Base-by-base conservation (phyloP, 805 yeast genomes). In the Zygoascus biomembranicola region DNA sequence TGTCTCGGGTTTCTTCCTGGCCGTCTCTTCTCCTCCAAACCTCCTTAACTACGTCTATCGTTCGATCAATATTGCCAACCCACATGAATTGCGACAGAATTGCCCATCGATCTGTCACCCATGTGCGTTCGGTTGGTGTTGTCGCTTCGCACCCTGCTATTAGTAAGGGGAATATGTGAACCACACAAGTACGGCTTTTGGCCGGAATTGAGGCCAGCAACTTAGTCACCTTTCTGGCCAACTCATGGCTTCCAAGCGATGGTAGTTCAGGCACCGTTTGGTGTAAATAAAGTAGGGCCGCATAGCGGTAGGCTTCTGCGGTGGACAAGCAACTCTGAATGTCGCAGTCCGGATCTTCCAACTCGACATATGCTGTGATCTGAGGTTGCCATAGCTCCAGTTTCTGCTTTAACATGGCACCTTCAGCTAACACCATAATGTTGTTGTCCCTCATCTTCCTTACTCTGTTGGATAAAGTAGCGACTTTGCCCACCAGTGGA, bases 221-320 rank as follows among this genome's bases (percentile, higher is more conserved):
- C 69, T 80, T 76, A 60, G 83, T 69, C 2, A 83, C 78, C 58
- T 80, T 80, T 59, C 79, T 82, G 0, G 88, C 84, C 32, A 82
- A 63, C 50, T 73, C 77, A 53, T 76, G 80, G 1, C 84, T 76
- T 8, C 79, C 66, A 41, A 70, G 63, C 8, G 80, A 77, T 9
- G 85, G 85, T 16, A 82, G 74, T 57, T 83, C 86, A 0, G 89
- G 88, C 3, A 84, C 86, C 0, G 87, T 84, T 61, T 84, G 87
- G 63, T 82, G 86, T 32, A 84, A 66, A 61, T 80, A 82, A 19
- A 83, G 61, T 41, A 84, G 63, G 0, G 85, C 73, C 1, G 87
- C 76, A 63, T 73, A 80, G 42, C 86, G 63, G 64, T 83, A 84
- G 0, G 87, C 84, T 61, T 83, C 88, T 1, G 88, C 87, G 0